Evolutionary conservation across 2,329 filamentous ascomycete species (phyloP), one percentile per base, ranked within the genome.

Genomic region (Aotearoamyces nothofagi): DNA sequence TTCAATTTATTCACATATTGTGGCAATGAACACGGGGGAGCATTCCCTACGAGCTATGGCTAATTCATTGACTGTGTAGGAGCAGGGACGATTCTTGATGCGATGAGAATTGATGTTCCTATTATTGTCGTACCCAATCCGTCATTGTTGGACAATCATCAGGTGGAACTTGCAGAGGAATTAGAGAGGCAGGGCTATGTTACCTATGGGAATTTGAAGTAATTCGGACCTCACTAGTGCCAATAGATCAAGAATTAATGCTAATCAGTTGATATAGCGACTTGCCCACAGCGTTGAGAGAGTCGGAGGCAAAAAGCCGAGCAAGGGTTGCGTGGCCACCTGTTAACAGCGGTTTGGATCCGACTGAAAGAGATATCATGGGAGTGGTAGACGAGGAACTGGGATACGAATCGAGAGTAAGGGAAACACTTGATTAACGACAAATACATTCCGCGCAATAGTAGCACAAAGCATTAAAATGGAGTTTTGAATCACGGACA

Each of bases 111-210:
- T 29, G 68, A 71, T 9, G 59, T 84, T 0, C 76, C 81, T 3
- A 58, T 96, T n/a, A 66, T 98, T 27, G 82, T 93, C 1, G 84
- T 98, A 3, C 80, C 87, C 3, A 98, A 98, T 50, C 65, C 72
- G 2, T 60, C 62, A 5, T 66, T 98, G 1, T 66, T 93, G 42
- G 75, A 92, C 46, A 87, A 98, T 44, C 90, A 98, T 49, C 90
- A 98, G 53, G 66, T 72, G 12, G 83, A 96, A 51, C 66, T 98
- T 31, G 87, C 87, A 1, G 61, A 73, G 27, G 75, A 81, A 39
- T 65, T 96, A 32, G 69, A 78, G 17, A 57, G 61, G 14, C 69
- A 82, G 40, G 76, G 78, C 14, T 92, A 92, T 53, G 71, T 82
- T 3, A 62, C 86, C 5, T 43, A 43, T 25, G 37, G 39, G 12